Evolutionary conservation across 176 grass and related monocot species (phyloP), one percentile per base, ranked within the genome.

Genomic region (barley (Hordeum vulgare)): DNA sequence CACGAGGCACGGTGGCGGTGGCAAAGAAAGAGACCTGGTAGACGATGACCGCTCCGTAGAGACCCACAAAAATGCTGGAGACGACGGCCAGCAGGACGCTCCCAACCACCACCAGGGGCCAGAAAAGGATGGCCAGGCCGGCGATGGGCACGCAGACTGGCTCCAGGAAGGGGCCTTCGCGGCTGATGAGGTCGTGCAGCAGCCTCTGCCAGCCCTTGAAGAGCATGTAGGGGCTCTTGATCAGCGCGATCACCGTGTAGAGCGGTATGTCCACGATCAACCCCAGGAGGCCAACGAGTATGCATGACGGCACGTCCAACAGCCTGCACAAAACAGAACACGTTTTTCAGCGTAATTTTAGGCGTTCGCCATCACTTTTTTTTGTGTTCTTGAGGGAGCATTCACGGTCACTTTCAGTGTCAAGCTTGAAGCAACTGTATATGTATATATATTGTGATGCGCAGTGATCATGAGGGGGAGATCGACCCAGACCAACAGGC

Each of bases 201-300:
- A 97, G 61, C 78, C 94, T 91, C 90, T 97, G 94, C 94, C 94
- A 97, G n/a, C 94, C 94, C 67, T 97, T 97, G 85, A 94, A 97
- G 71, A 97, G 90, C 94, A 97, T 97, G 42, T 97, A 97, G 29
- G 94, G 94, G 81, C 94, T 97, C 84, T 97, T 97, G 86, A 97
- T 75, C 58, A 97, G 20, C 9, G 92, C 92, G 29, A 97, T 94
- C 25, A 94, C 86, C 1, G 94, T 94, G 83, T 94, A 97, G 26
- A 97, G 85, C 0, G 94, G 94, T 60, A 97, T 90, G 75, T 97
- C 92, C 13, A 97, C 84, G 6, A 90, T 23, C 79, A 97, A 59
- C 20, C 94, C 94, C 63, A 97, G 59, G 45, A 97, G 8, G 33
- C 81, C 90, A 3, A 97, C 86, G 13, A 76, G 68, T 7, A 92